phyloP scores from a whole-genome alignment of 2,329 filamentous ascomycete species.

The Thielaviopsis cerberus region DNA sequence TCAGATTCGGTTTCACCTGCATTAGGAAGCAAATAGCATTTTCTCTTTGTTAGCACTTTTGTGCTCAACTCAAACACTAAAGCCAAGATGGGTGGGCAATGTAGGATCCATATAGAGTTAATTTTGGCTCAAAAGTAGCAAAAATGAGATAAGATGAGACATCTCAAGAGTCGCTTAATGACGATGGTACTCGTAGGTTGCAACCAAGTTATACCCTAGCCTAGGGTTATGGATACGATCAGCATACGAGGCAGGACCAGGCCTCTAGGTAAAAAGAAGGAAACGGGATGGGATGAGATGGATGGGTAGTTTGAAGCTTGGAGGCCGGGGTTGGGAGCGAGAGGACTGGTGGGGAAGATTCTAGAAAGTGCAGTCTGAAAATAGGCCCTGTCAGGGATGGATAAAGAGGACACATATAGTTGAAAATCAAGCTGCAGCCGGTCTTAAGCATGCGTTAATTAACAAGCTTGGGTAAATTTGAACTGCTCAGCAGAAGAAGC shows the following conservation, averaged over 20 bases:
- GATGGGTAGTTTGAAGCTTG: too few species aligned
- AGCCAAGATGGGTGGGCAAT: too few species aligned
- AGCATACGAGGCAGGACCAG: too few species aligned
- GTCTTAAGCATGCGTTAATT: too few species aligned
- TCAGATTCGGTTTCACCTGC: neutral
- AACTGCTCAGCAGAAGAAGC: too few species aligned
- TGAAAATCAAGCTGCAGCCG: slow-evolving; percentile 1
- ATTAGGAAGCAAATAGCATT: neutral
- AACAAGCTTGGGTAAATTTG: too few species aligned
- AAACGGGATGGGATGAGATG: too few species aligned
- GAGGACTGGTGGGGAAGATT: slow-evolving; percentile 1
- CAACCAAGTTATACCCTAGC: too few species aligned
- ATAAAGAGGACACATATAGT: slow-evolving; percentile 9
- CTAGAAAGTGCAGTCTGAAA: slow-evolving; percentile 7
- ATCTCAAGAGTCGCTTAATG: neutral
- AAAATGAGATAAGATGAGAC: neutral
- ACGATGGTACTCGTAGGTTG: neutral
- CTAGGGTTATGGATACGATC: too few species aligned
- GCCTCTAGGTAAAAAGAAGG: too few species aligned
- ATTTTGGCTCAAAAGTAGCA: neutral
- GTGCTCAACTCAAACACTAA: neutral
- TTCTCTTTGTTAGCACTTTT: neutral
- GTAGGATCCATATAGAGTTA: neutral
- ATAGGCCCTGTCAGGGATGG: slow-evolving; percentile 2
- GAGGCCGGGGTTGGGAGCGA: too few species aligned